Conservation (phyloP, 345 rosid genomes). For the Brassica carinata region DNA sequence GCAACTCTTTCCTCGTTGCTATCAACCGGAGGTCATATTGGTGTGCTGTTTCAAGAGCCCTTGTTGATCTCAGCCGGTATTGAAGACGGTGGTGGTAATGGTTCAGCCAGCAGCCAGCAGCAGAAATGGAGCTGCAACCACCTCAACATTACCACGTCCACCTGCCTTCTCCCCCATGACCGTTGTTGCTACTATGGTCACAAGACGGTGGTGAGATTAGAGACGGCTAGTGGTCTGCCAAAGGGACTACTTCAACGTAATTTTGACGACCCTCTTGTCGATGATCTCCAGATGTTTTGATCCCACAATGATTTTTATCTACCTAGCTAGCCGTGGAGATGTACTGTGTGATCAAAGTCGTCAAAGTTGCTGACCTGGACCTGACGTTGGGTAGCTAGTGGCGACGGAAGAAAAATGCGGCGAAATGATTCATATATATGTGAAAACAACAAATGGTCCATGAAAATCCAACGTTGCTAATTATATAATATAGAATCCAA, state of each 20-base stretch:
- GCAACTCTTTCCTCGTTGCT: neutral
- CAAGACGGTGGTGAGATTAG: neutral
- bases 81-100: neutral
- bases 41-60: neutral
- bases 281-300: conserved; percentile 24
- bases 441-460: neutral
- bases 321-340: conserved; percentile 2
- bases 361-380: conserved; percentile 13
- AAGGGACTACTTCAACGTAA: neutral
- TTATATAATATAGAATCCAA: neutral
- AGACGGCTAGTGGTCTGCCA: neutral
- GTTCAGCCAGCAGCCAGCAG: neutral
- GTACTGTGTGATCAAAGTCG: conserved; percentile 8
- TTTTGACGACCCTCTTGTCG: conserved; percentile 5
- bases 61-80: neutral
- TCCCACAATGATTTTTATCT: conserved; percentile 6
- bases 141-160: neutral
- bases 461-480: neutral
- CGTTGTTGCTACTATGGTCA: neutral
- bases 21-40: neutral
- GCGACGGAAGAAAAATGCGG: neutral
- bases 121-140: neutral
- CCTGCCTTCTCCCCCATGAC: conserved; percentile 1
- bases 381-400: neutral
- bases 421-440: neutral